Base-by-base conservation (phyloP, 305 asterid species). In the Plantago lanceolata region DNA sequence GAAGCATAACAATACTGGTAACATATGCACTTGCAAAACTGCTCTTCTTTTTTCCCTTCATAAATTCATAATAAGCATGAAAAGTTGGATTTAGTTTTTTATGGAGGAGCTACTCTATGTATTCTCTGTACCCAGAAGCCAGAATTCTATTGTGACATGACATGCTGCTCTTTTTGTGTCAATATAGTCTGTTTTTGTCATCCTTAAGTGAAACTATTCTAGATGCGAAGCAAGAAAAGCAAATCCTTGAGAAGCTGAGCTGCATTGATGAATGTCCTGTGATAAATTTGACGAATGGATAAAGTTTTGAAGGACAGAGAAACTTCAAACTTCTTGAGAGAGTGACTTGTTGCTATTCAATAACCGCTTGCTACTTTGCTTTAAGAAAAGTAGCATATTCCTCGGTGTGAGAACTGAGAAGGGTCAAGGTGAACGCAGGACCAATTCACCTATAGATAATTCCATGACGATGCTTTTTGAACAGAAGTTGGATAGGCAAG, bases 181-280 rank as follows among this genome's bases (percentile, higher is more conserved):
- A 29, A 31, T 33, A 33, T 44, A 19, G 16, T 63, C 14, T 14
- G 28, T 24, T 24, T 67, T 55, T 67, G 77, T 79, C 49, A 59
- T 82, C 76, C 94, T 77, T 86, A 76, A 85, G 79, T 43, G 75
- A 66, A 63, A 57, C 59, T 63, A 53, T 61, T 48, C 63, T 63
- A 88, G 98, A 92, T 73, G 81, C 83, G 67, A 89, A 85, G 79
- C 98, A 92, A 81, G 98, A 92, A 75, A 79, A 47, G 75, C 54
- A 84, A 79, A 89, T 92, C 67, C 84, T 92, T 50, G 80, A 77
- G 84, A 92, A 82, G 81, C 85, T 92, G 84, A 74, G 84, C 64
- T 79, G 85, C 77, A 75, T 78, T 14, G 78, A 77, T 58, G 89
- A 74, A 77, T 74, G 84, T 67, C 79, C 79, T 2, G 76, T 24